These are phyloP conservation scores for Fusarium nanum DNA, from an alignment of 2,329 filamentous ascomycete genomes.

Conservation along the genomic window DNA sequence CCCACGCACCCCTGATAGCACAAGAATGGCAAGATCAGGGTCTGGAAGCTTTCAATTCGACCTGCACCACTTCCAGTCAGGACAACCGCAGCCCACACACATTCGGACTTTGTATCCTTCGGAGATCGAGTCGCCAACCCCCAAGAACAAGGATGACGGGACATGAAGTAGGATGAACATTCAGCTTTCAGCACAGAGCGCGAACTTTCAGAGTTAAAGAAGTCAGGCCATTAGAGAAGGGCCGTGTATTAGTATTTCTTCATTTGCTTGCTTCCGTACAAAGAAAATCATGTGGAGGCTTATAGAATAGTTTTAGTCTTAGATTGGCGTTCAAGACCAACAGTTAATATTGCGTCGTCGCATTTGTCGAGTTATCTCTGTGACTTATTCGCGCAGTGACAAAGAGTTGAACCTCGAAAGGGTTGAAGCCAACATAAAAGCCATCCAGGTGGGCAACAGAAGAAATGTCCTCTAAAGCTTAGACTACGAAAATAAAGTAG, in stretches of 20 bases:
- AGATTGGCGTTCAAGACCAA: not conserved
- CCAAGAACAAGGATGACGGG: slow-evolving; percentile 14
- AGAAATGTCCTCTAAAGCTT: too few species aligned
- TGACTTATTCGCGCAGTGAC: too few species aligned
- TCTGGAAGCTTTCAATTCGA: slow-evolving; percentile 43
- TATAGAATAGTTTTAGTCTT: not conserved
- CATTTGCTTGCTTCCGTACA: not conserved
- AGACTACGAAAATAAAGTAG: too few species aligned
- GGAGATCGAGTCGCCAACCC: slow-evolving; percentile 24
- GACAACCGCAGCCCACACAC: slow-evolving; percentile 17
- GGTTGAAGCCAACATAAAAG: too few species aligned
- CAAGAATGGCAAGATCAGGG: slow-evolving; percentile 42
- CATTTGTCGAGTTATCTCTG: not conserved
- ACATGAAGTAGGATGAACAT: not conserved
- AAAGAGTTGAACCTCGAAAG: too few species aligned
- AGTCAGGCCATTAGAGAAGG: not conserved
- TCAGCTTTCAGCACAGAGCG: not conserved
- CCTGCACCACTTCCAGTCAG: slow-evolving; percentile 40
- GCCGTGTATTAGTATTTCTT: not conserved
- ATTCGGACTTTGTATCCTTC: slow-evolving; percentile 25
- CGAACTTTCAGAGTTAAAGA: not conserved
- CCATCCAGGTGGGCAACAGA: too few species aligned
- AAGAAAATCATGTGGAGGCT: not conserved
- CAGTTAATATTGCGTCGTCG: not conserved
- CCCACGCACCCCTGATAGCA: slow-evolving; percentile 15